phyloP scores from a whole-genome alignment of 1,284 basidiomycete species.

The Microbotryum violaceum region DNA sequence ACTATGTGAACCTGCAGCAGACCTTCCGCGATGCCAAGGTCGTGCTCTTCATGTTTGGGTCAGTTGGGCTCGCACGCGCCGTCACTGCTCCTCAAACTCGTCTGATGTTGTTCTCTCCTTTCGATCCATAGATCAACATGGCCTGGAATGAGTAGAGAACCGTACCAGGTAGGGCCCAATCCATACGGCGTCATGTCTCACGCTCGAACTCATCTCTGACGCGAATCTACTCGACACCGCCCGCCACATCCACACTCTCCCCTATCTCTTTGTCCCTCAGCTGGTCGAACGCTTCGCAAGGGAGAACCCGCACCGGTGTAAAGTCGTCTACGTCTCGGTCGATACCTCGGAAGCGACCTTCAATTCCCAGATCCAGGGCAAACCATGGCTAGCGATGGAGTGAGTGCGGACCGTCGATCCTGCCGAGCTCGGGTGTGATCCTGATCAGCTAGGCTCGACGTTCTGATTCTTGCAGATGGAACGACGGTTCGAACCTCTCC shows the following conservation, averaged over 20 bases:
- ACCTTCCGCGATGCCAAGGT: slow-evolving; percentile 39
- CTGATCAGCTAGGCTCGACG: too few species aligned
- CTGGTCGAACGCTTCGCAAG: slow-evolving; percentile 36
- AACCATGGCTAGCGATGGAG: slow-evolving; percentile 33
- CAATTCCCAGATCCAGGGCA: slow-evolving; percentile 36
- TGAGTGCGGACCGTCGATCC: slow-evolving; percentile 3
- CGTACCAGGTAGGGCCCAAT: slow-evolving; percentile 11
- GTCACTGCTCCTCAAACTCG: not conserved
- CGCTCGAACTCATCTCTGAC: not conserved
- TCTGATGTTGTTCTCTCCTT: slow-evolving; percentile 16
- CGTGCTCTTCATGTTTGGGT: slow-evolving; percentile 42
- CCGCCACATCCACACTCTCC: not conserved
- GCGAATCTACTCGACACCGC: not conserved
- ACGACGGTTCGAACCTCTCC: slow-evolving; percentile 39
- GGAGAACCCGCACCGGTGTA: slow-evolving; percentile 38
- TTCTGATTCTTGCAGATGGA: slow-evolving; percentile 32
- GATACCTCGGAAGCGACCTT: slow-evolving; percentile 39
- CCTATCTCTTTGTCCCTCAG: slow-evolving; percentile 2
- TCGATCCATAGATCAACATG: slow-evolving; percentile 16
- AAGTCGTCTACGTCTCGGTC: slow-evolving; percentile 41
- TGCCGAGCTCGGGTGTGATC: too few species aligned
- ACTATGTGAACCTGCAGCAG: slow-evolving; percentile 35
- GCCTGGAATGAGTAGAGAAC: slow-evolving; percentile 15
- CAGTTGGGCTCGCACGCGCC: slow-evolving; percentile 17
- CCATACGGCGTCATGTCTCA: not conserved